Conservation (phyloP, 139 green algal genomes). For the Bryopsis sp. region DNA sequence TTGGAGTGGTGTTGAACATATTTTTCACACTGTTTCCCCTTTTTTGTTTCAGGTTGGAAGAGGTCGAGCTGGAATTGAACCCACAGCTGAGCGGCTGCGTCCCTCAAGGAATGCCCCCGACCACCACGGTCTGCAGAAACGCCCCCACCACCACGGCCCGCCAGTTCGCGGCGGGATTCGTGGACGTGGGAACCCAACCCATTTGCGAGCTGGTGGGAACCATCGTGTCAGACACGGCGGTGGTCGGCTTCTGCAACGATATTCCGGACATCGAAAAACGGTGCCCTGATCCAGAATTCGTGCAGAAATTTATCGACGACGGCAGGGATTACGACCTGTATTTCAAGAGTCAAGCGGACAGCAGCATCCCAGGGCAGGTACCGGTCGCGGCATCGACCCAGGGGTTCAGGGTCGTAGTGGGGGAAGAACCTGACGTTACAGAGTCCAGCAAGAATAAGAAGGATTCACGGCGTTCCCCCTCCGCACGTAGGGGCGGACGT, state of each 20-base stretch:
- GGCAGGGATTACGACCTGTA: neutral
- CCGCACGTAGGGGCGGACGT: too few species aligned
- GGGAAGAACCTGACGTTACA: too few species aligned
- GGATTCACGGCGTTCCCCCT: too few species aligned
- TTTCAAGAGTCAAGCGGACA: neutral
- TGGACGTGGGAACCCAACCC: too few species aligned
- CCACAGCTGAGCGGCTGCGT: slow-evolving; percentile 6
- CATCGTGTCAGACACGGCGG: neutral
- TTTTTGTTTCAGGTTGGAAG: slow-evolving; percentile 10
- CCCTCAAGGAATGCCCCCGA: slow-evolving; percentile 9
- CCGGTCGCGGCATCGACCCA: too few species aligned
- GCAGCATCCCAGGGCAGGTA: too few species aligned
- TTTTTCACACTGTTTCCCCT: too few species aligned
- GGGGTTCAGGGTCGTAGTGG: too few species aligned
- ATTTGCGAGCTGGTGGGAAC: slow-evolving; percentile 5
- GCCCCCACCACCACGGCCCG: neutral
- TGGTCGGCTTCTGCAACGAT: neutral
- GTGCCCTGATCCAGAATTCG: neutral
- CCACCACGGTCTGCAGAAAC: neutral
- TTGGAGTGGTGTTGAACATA: too few species aligned
- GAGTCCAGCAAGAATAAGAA: too few species aligned
- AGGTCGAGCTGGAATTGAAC: slow-evolving; percentile 15
- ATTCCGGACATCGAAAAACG: neutral
- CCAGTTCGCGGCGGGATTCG: neutral
- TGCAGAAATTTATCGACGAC: neutral